Conservation (phyloP, 306 rosid species). For the Citrullus amarus region DNA sequence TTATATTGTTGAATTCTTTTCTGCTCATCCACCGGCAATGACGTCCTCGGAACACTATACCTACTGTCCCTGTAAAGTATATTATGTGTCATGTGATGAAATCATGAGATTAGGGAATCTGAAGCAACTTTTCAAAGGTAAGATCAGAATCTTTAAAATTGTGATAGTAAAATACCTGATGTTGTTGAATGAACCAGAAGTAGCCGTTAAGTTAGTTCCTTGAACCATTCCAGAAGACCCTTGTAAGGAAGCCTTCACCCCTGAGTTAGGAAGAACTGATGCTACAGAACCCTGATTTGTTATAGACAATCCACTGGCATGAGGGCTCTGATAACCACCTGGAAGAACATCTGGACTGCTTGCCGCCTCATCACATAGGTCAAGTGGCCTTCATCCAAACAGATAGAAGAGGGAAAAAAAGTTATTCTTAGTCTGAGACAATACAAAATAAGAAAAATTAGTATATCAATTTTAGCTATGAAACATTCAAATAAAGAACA, state of each 20-base stretch:
- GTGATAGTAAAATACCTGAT: slow-evolving; percentile 42
- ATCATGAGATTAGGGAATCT: not conserved
- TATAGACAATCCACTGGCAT: slow-evolving; percentile 52
- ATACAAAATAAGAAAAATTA: slow-evolving; percentile 1
- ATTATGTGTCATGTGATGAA: not conserved
- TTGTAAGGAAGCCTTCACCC: slow-evolving; percentile 50
- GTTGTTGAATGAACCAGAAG: slow-evolving; percentile 45
- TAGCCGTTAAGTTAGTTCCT: slow-evolving; percentile 49
- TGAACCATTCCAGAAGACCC: slow-evolving; percentile 64
- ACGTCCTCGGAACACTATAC: slow-evolving; percentile 56
- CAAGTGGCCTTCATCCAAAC: slow-evolving; percentile 81
- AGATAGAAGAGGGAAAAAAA: slow-evolving; percentile 9
- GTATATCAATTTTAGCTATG: not conserved
- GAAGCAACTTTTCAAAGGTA: not conserved
- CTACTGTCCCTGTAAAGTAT: slow-evolving; percentile 55
- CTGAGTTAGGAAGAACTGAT: slow-evolving; percentile 49
- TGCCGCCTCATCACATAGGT: slow-evolving; percentile 70
- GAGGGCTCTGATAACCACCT: slow-evolving; percentile 64
- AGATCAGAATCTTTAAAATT: not conserved
- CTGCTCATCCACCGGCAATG: slow-evolving; percentile 85
- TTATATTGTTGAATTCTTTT: slow-evolving; percentile 77
- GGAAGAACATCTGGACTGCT: slow-evolving; percentile 50
- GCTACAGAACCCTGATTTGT: slow-evolving; percentile 59
- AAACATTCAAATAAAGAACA: not conserved
- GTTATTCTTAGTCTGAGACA: not conserved